These are phyloP conservation scores for Beauveria varroae DNA, from an alignment of 2,329 filamentous ascomycete genomes.

Conservation along the genomic window DNA sequence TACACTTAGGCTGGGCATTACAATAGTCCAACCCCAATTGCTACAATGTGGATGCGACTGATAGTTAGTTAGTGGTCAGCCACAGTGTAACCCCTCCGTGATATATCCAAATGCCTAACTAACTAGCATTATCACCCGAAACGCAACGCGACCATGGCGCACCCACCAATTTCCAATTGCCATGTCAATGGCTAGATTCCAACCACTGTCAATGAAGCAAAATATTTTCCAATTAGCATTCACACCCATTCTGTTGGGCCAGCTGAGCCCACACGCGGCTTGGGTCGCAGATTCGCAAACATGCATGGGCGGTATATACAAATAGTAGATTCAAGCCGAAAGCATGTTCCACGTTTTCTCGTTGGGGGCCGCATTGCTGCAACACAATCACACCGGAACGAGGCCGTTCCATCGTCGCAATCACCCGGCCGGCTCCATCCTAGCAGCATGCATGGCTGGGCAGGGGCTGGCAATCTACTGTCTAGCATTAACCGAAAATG, in stretches of 20 bases:
- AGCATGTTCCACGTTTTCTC: background rate
- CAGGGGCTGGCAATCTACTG: background rate
- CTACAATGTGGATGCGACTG: background rate
- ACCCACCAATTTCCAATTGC: background rate
- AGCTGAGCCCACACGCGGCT: background rate
- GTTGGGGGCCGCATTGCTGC: conserved; percentile 1
- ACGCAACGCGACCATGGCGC: background rate
- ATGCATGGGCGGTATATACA: background rate
- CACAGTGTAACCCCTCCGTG: conserved; percentile 4
- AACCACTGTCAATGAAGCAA: background rate
- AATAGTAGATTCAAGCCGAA: background rate
- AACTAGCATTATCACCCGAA: background rate
- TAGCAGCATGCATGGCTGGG: background rate
- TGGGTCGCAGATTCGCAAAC: background rate
- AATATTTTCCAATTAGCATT: background rate
- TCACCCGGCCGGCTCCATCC: background rate
- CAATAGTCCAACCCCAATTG: background rate
- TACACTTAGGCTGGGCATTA: background rate
- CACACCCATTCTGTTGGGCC: background rate
- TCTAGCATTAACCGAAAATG: background rate
- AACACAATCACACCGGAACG: conserved; percentile 4
- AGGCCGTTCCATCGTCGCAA: conserved; percentile 3
- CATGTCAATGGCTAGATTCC: background rate
- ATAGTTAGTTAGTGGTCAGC: background rate
- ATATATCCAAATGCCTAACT: background rate